Percentiles rank a stretch among this genome's conserved stretches.
These are phyloP conservation scores for Dryadomyces quercus-mongolicae DNA, from an alignment of 2,329 filamentous ascomycete species.

Conservation along the genomic window DNA sequence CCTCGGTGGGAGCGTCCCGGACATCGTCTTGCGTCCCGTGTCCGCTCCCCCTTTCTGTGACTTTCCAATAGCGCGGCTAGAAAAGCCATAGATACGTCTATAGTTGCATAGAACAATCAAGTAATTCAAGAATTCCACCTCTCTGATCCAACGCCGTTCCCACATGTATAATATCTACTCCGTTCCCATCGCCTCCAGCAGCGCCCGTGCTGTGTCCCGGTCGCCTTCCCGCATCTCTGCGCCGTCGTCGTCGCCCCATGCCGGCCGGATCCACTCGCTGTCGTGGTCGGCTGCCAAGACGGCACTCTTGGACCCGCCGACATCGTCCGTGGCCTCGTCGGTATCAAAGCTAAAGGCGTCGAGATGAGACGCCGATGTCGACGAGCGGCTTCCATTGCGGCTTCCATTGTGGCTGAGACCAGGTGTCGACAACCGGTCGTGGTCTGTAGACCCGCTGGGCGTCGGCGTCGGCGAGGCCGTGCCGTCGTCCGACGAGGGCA, in stretches of 20 bases:
- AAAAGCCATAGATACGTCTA: too few species aligned
- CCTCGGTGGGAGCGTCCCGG: too few species aligned
- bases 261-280: too few species aligned
- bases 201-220: conserved; percentile 23
- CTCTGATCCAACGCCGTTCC: neutral
- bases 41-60: too few species aligned
- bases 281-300: conserved; percentile 13
- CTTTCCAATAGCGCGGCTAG: too few species aligned
- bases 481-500: conserved; percentile 14
- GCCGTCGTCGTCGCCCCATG: conserved; percentile 12
- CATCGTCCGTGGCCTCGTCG: neutral
- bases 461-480: conserved; percentile 7
- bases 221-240: conserved; percentile 16
- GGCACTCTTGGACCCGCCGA: conserved; percentile 9
- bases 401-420: neutral
- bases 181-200: conserved; percentile 26
- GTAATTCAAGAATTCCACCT: too few species aligned
- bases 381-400: neutral
- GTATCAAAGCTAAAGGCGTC: neutral
- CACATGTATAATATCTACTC: too few species aligned
- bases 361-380: neutral
- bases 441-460: neutral
- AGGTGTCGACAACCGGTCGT: neutral
- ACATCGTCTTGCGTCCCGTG: too few species aligned
- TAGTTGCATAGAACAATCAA: too few species aligned